Percentiles rank a stretch among this genome's conserved stretches.
Evolutionary conservation across 1,284 basidiomycete genomes (phyloP).

Genomic region (Rhodotorula sp.): DNA sequence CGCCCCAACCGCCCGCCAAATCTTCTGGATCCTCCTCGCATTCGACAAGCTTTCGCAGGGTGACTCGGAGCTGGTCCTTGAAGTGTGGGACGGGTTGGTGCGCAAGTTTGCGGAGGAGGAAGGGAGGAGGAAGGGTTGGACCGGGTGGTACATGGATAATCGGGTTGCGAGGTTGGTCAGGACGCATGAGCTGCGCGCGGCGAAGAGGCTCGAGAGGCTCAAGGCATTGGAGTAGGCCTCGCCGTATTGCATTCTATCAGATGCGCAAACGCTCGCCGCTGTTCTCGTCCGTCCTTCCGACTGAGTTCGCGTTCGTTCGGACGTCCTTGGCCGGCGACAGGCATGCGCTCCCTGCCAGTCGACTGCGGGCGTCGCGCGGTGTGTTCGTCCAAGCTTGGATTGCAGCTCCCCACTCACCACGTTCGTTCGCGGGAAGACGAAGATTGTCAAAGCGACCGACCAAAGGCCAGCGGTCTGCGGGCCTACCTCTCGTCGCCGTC

Average conservation of each 20-base stretch:
- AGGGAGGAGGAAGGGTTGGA: neutral
- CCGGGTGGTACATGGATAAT: conserved; percentile 6
- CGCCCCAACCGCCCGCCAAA: conserved; percentile 20
- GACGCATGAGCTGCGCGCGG: neutral
- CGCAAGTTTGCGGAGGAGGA: conserved; percentile 10
- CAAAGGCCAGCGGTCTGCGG: too few relatives aligned
- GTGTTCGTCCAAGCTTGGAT: too few relatives aligned
- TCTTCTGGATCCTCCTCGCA: conserved; percentile 35
- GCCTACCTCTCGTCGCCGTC: too few relatives aligned
- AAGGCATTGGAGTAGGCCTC: neutral
- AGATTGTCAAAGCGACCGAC: too few relatives aligned
- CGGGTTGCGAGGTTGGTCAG: neutral
- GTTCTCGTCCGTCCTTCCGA: too few relatives aligned
- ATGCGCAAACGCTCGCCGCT: neutral
- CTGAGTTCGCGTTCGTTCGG: too few relatives aligned
- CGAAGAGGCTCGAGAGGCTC: neutral
- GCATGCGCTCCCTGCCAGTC: too few relatives aligned
- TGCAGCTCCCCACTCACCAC: too few relatives aligned
- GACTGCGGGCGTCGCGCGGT: too few relatives aligned
- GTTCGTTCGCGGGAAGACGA: too few relatives aligned
- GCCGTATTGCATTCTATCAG: neutral
- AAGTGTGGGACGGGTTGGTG: conserved; percentile 13
- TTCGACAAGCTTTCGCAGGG: conserved; percentile 27
- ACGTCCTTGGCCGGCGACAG: too few relatives aligned
- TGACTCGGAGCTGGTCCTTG: conserved; percentile 11